Evolutionary conservation across 2,329 filamentous ascomycete species (phyloP).

Genomic region (Ophiocordyceps sinensis): DNA sequence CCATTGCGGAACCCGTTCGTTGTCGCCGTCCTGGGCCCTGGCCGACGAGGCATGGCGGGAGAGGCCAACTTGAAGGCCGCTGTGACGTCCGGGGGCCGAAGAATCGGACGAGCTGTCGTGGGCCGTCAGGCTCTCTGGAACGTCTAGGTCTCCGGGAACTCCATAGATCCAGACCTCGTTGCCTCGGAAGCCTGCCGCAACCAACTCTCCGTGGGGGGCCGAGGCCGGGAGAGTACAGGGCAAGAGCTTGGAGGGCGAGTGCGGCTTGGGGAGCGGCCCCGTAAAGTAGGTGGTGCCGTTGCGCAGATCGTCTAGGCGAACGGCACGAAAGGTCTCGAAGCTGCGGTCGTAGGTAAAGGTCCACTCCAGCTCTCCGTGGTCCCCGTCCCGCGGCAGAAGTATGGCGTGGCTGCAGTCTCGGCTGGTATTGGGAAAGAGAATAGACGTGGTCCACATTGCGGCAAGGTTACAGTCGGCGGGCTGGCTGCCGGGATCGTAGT

Average conservation of each 20-base stretch:
- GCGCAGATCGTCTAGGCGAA: conserved; percentile 58
- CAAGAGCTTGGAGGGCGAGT: conserved; percentile 41
- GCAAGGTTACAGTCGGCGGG: conserved; percentile 54
- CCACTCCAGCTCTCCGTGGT: conserved; percentile 54
- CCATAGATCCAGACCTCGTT: conserved; percentile 69
- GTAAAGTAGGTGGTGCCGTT: conserved; percentile 71
- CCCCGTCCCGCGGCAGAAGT: conserved; percentile 42
- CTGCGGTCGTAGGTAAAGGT: conserved; percentile 65
- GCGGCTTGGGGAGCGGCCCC: conserved; percentile 43
- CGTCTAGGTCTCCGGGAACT: conserved; percentile 57
- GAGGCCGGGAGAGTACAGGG: conserved; percentile 58
- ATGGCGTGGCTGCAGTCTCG: conserved; percentile 66
- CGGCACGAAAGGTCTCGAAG: conserved; percentile 64
- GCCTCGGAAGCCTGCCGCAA: conserved; percentile 58
- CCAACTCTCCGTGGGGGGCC: conserved; percentile 54
- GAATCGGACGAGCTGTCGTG: conserved; percentile 8
- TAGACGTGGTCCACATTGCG: conserved; percentile 73
- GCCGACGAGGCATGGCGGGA: conserved; percentile 17
- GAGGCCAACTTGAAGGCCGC: conserved; percentile 13
- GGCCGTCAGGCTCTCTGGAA: conserved; percentile 26
- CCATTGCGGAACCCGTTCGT: conserved; percentile 45
- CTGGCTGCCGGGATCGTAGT: conserved; percentile 57
- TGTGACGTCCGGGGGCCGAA: conserved; percentile 14
- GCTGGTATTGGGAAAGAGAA: conserved; percentile 70
- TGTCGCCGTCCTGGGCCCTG: conserved; percentile 13